Conservation (phyloP, 306 rosid genomes). For the Fagus sylvatica region DNA sequence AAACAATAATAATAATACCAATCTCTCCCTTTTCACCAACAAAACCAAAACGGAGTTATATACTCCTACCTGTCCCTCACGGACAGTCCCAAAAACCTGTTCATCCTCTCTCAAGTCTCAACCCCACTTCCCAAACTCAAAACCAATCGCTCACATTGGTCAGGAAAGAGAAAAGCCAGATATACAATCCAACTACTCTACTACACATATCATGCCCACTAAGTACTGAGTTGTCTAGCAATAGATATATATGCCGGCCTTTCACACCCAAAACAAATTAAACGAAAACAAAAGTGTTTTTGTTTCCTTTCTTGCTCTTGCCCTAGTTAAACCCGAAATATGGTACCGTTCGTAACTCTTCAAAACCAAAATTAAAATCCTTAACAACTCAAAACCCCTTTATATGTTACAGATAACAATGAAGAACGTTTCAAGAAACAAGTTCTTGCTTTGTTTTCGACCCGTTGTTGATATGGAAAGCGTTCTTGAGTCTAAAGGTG, state of each 20-base stretch:
- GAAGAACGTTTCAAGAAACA: constrained; percentile 60
- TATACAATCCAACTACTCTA: neutral
- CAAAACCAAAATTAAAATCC: neutral
- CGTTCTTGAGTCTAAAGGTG: constrained; percentile 33
- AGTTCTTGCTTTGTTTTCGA: constrained; percentile 69
- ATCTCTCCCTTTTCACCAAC: neutral
- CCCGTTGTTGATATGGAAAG: constrained; percentile 54
- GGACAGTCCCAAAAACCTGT: constrained; percentile 11
- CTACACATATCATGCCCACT: neutral
- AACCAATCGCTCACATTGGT: constrained; percentile 12
- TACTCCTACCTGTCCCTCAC: constrained; percentile 24
- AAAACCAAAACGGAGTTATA: neutral
- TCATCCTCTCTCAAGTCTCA: neutral
- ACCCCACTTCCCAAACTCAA: constrained; percentile 12
- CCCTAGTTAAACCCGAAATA: constrained; percentile 3
- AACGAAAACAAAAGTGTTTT: constrained; percentile 1
- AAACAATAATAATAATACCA: neutral
- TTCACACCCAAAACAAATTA: neutral
- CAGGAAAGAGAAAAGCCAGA: neutral
- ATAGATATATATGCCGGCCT: constrained; percentile 22
- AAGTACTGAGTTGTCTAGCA: neutral
- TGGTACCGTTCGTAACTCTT: constrained; percentile 15
- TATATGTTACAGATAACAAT: constrained; percentile 21
- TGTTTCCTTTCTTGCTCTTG: constrained; percentile 15
- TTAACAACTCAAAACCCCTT: neutral